phyloP scores from a whole-genome alignment of 2,329 filamentous ascomycete species.

The Penicillium sp. region DNA sequence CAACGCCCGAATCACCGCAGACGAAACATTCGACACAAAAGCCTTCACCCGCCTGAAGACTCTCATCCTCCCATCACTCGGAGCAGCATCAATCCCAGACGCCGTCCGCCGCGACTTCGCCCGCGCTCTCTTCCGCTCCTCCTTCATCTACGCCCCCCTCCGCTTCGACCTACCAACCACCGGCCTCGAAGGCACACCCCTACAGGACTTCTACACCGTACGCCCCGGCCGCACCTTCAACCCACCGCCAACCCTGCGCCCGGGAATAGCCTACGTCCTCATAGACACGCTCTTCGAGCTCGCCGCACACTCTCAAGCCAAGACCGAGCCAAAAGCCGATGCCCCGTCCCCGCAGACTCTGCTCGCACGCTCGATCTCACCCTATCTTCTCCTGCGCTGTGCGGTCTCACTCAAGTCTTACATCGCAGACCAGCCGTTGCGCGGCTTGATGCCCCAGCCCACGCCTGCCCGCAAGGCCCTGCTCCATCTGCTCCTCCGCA shows the following conservation, averaged over 20 bases:
- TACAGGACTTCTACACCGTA: constrained; percentile 63
- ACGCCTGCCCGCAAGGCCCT: constrained; percentile 77
- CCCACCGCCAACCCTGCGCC: constrained; percentile 62
- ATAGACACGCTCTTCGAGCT: constrained; percentile 76
- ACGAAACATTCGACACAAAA: constrained; percentile 78
- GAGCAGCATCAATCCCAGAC: constrained; percentile 65
- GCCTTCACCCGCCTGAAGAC: constrained; percentile 66
- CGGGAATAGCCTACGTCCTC: constrained; percentile 75
- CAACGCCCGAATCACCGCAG: constrained; percentile 54
- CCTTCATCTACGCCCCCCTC: constrained; percentile 73
- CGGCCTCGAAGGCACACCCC: constrained; percentile 48
- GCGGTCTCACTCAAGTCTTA: constrained; percentile 80
- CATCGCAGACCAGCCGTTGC: constrained; percentile 84
- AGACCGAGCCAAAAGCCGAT: neutral
- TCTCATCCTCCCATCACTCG: constrained; percentile 73
- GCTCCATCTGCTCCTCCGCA: constrained; percentile 64
- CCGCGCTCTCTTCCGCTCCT: constrained; percentile 75
- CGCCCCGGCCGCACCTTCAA: constrained; percentile 73
- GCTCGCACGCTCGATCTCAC: constrained; percentile 73
- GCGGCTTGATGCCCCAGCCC: constrained; percentile 86
- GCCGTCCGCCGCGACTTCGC: constrained; percentile 68
- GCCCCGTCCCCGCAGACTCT: constrained; percentile 45
- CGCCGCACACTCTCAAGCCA: constrained; percentile 55
- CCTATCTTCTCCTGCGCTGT: constrained; percentile 78
- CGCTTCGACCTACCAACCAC: constrained; percentile 57